These are phyloP conservation scores for Pyronema omphalodes DNA, from an alignment of 495 filamentous ascomycete genomes.

Conservation along the genomic window DNA sequence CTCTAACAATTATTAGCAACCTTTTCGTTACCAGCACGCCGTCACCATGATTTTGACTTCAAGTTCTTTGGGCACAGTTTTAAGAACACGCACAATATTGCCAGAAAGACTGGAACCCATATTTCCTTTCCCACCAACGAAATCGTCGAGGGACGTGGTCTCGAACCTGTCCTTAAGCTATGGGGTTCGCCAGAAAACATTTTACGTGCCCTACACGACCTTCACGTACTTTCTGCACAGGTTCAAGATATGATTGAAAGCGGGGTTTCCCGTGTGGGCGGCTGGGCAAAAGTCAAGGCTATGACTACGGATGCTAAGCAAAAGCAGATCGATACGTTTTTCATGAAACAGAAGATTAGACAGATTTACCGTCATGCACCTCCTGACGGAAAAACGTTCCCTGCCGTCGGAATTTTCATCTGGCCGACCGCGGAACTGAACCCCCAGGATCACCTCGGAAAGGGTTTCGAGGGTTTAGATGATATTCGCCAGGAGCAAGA, in stretches of 20 bases:
- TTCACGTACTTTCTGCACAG: slow-evolving; percentile 11
- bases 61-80: slow-evolving; percentile 13
- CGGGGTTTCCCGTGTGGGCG: not conserved
- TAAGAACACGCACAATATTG: slow-evolving; percentile 17
- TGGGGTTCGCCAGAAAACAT: slow-evolving; percentile 19
- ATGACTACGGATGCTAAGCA: slow-evolving; percentile 15
- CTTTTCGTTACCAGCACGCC: slow-evolving; percentile 7
- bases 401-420: slow-evolving; percentile 14
- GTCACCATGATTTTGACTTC: slow-evolving; percentile 11
- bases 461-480: slow-evolving; percentile 16
- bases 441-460: slow-evolving; percentile 14
- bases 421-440: slow-evolving; percentile 15
- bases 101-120: slow-evolving; percentile 17
- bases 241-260: slow-evolving; percentile 10
- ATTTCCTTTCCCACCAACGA: slow-evolving; percentile 9
- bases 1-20: not conserved
- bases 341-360: slow-evolving; percentile 1
- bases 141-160: not conserved
- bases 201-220: slow-evolving; percentile 11
- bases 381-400: slow-evolving; percentile 7
- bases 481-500: slow-evolving; percentile 16
- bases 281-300: slow-evolving; percentile 15
- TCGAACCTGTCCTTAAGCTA: slow-evolving; percentile 14
- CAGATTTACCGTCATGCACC: slow-evolving; percentile 11
- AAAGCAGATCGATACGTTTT: slow-evolving; percentile 7